Base-by-base conservation (phyloP, 768 basidiomycete genomes). In the Udeniomyces megalosporus region DNA sequence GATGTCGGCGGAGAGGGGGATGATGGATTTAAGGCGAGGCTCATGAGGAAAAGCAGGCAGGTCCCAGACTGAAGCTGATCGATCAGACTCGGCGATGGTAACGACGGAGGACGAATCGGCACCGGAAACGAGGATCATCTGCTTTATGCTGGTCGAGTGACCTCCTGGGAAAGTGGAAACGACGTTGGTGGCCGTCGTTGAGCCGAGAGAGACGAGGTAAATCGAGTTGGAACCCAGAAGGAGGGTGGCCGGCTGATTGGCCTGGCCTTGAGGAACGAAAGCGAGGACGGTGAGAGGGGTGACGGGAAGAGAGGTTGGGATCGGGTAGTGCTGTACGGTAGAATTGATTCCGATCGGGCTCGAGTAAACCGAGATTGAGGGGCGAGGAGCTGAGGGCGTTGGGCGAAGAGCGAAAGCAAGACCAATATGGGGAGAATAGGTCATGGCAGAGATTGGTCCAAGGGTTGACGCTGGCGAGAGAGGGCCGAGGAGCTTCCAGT, bases 161-260 rank as follows among this genome's bases (percentile, higher is more conserved):
- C 55, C 55, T 45, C 55, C 55, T 11, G 55, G 55, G 55, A 57
- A 57, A 44, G 55, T 57, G 24, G 55, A 57, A 15, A 57, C 20
- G 44, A 57, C 44, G 2, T 26, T n/a, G 26, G 55, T 57, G 0
- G 55, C 38, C 15, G 38, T 57, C 24, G 55, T 45, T 4, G 55
- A 57, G 14, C 42, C 4, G 28, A 57, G 55, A 24, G 42, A 57
- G 55, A 57, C 42, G 55, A 57, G 55, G 55, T 57, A 44, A 29
- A 57, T 57, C 42, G 55, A 57, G 44, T 57, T 35, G 42, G 55
- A 57, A 11, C 55, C 55, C 35, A 57, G n/a, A 8, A 57, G 55
- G 26, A 57, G 29, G 14, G 55, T 29, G 1, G 53, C 34, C 53
- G 53, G 34, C 15, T 35, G 15, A 20, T 35, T 11, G 38, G 26